These are phyloP conservation scores for Talaromyces piceae DNA, from an alignment of 2,329 filamentous ascomycete genomes.

Conservation along the genomic window DNA sequence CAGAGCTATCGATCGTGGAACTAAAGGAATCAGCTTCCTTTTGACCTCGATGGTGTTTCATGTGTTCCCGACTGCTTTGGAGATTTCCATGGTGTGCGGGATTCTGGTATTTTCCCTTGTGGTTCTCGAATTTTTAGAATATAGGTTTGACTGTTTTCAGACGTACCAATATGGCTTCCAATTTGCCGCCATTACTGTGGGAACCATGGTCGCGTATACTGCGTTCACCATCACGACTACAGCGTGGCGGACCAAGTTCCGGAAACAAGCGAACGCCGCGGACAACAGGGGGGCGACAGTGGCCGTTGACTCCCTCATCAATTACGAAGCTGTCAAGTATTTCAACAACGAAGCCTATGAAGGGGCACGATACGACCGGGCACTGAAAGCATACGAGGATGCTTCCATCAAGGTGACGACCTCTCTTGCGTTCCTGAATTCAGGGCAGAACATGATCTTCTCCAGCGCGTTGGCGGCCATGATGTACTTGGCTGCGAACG, in stretches of 20 bases:
- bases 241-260: slow-evolving; percentile 93
- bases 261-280: slow-evolving; percentile 88
- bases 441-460: slow-evolving; percentile 94
- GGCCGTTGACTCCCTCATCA: slow-evolving; percentile 93
- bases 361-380: slow-evolving; percentile 80
- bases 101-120: slow-evolving; percentile 54
- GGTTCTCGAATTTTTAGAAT: neutral
- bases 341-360: slow-evolving; percentile 99
- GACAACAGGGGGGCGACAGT: slow-evolving; percentile 95
- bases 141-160: slow-evolving; percentile 23
- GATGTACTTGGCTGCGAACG: slow-evolving; percentile 95
- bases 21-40: slow-evolving; percentile 96
- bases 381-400: slow-evolving; percentile 77
- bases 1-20: slow-evolving; percentile 89
- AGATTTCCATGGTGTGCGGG: slow-evolving; percentile 92
- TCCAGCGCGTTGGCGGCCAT: slow-evolving; percentile 86
- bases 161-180: slow-evolving; percentile 91
- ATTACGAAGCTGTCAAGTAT: slow-evolving; percentile 98
- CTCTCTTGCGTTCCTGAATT: slow-evolving; percentile 85
- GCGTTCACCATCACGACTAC: slow-evolving; percentile 97
- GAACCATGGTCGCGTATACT: slow-evolving; percentile 89
- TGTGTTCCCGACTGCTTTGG: slow-evolving; percentile 83
- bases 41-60: slow-evolving; percentile 98
- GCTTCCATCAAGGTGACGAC: slow-evolving; percentile 96
- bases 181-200: slow-evolving; percentile 82